phyloP scores from a whole-genome alignment of 345 rosid species.

The Citrus trifoliata region DNA sequence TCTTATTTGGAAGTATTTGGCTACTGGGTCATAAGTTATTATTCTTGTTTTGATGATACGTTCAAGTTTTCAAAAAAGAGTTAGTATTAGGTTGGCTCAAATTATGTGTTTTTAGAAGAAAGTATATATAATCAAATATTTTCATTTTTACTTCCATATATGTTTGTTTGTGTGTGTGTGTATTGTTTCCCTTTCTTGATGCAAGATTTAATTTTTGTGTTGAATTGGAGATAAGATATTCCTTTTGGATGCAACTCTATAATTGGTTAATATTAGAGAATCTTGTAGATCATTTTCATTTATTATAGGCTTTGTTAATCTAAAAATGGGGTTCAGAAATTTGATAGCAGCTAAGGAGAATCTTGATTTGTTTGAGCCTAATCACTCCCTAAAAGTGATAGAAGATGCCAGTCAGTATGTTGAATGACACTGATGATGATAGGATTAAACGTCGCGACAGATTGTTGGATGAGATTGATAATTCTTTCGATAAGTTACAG shows the following conservation, averaged over 20 bases:
- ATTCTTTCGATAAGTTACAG: slow-evolving; percentile 1
- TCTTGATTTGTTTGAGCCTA: neutral
- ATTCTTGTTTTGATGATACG: neutral
- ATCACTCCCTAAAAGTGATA: neutral
- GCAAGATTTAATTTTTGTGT: neutral
- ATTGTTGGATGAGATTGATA: neutral
- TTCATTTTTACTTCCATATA: neutral
- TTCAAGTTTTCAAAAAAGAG: neutral
- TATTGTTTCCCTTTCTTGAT: neutral
- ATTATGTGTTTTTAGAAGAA: neutral
- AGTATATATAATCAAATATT: neutral
- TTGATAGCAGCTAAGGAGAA: neutral
- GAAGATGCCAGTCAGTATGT: slow-evolving; percentile 1
- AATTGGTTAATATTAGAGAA: neutral
- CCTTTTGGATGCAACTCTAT: neutral
- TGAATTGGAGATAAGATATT: neutral
- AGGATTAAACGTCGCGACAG: neutral
- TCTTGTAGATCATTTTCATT: neutral
- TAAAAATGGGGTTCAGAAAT: neutral
- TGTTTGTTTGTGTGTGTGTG: neutral
- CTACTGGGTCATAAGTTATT: neutral
- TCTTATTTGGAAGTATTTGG: neutral
- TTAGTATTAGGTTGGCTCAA: neutral
- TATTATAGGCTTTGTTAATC: neutral
- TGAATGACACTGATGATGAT: neutral